A percentile compares a stretch with the other conserved stretches of the same genome.
Evolutionary conservation across 163 green algal genomes (phyloP).

Genomic region (Chloromonas sp.): DNA sequence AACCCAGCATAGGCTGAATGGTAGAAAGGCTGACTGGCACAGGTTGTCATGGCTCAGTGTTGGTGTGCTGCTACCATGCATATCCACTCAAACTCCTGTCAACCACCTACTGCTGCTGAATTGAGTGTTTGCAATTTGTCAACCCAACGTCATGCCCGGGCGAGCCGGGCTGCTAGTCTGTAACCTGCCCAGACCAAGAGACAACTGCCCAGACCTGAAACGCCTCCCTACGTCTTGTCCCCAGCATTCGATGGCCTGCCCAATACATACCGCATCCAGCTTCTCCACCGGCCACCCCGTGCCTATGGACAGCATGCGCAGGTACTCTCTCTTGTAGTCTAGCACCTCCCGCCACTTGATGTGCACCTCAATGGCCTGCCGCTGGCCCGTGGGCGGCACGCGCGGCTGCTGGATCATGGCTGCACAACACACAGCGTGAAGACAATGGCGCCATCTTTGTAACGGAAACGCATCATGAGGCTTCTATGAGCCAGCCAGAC

Average conservation of each 20-base stretch:
- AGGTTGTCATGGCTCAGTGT: too few relatives aligned
- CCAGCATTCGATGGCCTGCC: too few relatives aligned
- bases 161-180: too few relatives aligned
- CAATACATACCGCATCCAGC: slow-evolving; percentile 55
- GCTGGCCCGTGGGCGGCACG: slow-evolving; percentile 83
- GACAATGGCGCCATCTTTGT: background rate
- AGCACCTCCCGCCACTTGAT: slow-evolving; percentile 96
- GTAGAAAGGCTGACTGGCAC: background rate
- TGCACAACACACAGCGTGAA: slow-evolving; percentile 18
- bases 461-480: background rate
- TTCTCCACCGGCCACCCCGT: slow-evolving; percentile 87
- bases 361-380: slow-evolving; percentile 90
- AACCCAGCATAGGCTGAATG: background rate
- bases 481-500: background rate
- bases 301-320: slow-evolving; percentile 75
- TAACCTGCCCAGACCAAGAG: too few relatives aligned
- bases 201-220: too few relatives aligned
- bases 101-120: too few relatives aligned
- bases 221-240: too few relatives aligned
- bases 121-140: too few relatives aligned
- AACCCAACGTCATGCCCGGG: too few relatives aligned
- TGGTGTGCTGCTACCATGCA: too few relatives aligned
- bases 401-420: slow-evolving; percentile 97
- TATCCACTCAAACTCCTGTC: too few relatives aligned
- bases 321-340: slow-evolving; percentile 82